These are phyloP conservation scores for Xanthoceras sorbifolium DNA, from an alignment of 345 rosid genomes.

Conservation along the genomic window DNA sequence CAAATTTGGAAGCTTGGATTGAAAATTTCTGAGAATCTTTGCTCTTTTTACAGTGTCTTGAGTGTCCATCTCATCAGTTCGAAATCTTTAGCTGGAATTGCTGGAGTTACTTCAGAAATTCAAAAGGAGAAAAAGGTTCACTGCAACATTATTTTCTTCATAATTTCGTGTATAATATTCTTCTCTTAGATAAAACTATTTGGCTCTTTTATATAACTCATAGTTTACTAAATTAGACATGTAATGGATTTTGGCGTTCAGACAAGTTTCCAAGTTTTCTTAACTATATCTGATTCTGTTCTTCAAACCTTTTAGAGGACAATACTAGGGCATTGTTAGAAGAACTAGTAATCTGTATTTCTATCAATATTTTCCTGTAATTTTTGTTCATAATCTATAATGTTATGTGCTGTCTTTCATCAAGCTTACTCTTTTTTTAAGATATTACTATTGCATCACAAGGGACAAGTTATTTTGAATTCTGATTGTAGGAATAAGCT, in stretches of 20 bases:
- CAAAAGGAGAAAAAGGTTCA: constrained; percentile 92
- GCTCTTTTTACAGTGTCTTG: constrained; percentile 58
- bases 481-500: background rate
- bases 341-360: background rate
- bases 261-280: background rate
- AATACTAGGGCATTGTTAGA: background rate
- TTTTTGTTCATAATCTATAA: background rate
- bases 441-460: background rate
- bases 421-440: background rate
- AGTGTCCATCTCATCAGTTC: constrained; percentile 94
- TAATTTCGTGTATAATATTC: constrained; percentile 40
- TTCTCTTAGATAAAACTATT: background rate
- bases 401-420: background rate
- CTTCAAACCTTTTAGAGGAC: background rate
- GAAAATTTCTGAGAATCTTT: constrained; percentile 8
- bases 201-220: background rate
- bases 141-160: background rate
- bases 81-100: constrained; percentile 80
- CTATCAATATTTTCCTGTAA: background rate
- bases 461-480: background rate
- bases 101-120: constrained; percentile 84
- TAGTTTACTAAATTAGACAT: background rate
- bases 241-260: background rate
- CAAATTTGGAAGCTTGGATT: constrained; percentile 11
- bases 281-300: too few relatives aligned